Conservation (phyloP, 768 basidiomycete genomes). For the Pholiota conissans region DNA sequence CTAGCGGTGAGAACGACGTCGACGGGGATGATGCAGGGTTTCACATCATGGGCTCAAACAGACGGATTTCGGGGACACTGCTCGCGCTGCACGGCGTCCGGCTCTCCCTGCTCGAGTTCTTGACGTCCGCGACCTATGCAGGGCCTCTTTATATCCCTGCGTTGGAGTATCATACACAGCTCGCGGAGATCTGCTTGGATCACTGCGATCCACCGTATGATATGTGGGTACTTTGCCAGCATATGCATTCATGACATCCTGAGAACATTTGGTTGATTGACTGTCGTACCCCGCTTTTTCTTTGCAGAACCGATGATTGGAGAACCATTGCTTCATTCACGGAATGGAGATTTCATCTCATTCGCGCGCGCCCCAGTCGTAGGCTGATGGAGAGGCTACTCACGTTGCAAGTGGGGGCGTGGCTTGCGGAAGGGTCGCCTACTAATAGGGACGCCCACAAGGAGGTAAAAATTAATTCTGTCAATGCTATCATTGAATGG, state of each 20-base stretch:
- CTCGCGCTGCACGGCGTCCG: conserved; percentile 13
- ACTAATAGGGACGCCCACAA: neutral
- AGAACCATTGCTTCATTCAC: conserved; percentile 9
- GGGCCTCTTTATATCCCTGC: conserved; percentile 5
- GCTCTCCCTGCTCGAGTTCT: conserved; percentile 10
- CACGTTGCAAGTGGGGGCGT: neutral
- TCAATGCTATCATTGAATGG: neutral
- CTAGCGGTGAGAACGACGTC: neutral
- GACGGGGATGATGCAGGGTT: neutral
- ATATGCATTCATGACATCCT: neutral
- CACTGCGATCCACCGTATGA: conserved; percentile 12
- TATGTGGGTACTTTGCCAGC: conserved; percentile 10
- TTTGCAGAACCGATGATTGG: conserved; percentile 9
- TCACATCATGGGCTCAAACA: neutral
- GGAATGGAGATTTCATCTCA: conserved; percentile 14
- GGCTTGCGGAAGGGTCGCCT: conserved; percentile 8
- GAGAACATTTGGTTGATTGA: neutral
- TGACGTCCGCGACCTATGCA: conserved; percentile 9
- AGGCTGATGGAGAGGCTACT: conserved; percentile 6
- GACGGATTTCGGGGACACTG: conserved; percentile 10
- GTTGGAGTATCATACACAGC: conserved; percentile 13
- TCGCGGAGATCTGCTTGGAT: conserved; percentile 17
- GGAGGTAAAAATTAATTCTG: neutral
- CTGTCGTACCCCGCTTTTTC: neutral
- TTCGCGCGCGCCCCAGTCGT: conserved; percentile 7